Evolutionary conservation across 2,329 filamentous ascomycete genomes (phyloP).

Genomic region (Claviceps sp.): DNA sequence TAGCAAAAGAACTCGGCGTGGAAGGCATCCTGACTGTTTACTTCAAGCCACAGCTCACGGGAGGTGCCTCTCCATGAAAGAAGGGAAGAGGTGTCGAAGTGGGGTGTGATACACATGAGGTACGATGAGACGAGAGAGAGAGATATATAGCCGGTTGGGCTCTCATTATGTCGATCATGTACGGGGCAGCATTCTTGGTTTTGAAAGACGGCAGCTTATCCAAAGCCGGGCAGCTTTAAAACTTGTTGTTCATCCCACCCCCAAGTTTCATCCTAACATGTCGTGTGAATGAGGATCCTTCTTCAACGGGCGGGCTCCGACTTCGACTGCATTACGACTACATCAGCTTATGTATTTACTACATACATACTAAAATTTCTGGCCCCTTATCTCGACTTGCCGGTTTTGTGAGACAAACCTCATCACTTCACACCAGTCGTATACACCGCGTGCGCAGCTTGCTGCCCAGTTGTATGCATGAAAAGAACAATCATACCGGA

Average conservation of each 20-base stretch:
- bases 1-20: constrained; percentile 19
- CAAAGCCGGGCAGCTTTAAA: neutral
- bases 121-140: too few species aligned
- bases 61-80: constrained; percentile 7
- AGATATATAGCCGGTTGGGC: neutral
- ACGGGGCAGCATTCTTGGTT: neutral
- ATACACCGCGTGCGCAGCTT: neutral
- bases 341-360: neutral
- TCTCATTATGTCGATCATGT: neutral
- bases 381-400: neutral
- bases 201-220: neutral
- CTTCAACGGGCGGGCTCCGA: neutral
- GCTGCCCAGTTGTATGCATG: neutral
- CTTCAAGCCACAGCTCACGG: constrained; percentile 22
- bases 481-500: neutral
- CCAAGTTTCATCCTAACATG: neutral
- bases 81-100: neutral
- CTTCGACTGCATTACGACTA: neutral
- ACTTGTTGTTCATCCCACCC: neutral
- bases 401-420: neutral
- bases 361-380: neutral
- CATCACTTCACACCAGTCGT: neutral
- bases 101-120: too few species aligned
- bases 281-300: neutral
- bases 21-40: constrained; percentile 27